These are phyloP conservation scores for Colletotrichum phormii DNA, from an alignment of 2,329 filamentous ascomycete species.

Conservation along the genomic window DNA sequence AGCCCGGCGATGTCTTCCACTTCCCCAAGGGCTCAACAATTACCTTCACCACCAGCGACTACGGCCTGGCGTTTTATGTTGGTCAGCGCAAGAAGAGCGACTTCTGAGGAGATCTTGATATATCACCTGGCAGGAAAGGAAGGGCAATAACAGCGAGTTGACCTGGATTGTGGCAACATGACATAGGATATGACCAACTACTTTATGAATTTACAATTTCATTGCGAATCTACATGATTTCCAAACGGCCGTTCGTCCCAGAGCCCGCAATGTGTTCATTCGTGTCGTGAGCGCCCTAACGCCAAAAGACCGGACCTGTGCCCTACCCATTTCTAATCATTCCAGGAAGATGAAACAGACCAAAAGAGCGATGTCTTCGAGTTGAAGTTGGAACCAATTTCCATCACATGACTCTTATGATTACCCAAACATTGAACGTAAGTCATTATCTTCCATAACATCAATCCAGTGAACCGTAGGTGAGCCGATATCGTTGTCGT, in stretches of 20 bases:
- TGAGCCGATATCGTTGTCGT: slow-evolving; percentile 50
- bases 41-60: slow-evolving; percentile 72
- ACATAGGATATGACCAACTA: neutral
- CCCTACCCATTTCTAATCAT: neutral
- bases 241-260: neutral
- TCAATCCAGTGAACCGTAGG: slow-evolving; percentile 55
- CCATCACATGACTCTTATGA: no score
- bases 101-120: slow-evolving; percentile 35
- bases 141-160: accelerated
- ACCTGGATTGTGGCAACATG: neutral
- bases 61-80: slow-evolving; percentile 70
- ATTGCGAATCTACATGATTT: neutral
- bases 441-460: slow-evolving; percentile 51
- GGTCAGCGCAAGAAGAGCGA: slow-evolving; percentile 53
- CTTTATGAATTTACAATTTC: neutral
- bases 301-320: neutral
- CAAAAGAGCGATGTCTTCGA: neutral
- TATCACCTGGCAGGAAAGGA: neutral
- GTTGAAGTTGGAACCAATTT: neutral
- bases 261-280: neutral
- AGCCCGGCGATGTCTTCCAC: slow-evolving; percentile 74
- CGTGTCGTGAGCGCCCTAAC: neutral
- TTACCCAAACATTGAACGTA: slow-evolving; percentile 49
- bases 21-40: slow-evolving; percentile 75
- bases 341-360: neutral